These are phyloP conservation scores for Nematocida major DNA, from an alignment of 371 early-diverging fungal genomes.

Conservation along the genomic window DNA sequence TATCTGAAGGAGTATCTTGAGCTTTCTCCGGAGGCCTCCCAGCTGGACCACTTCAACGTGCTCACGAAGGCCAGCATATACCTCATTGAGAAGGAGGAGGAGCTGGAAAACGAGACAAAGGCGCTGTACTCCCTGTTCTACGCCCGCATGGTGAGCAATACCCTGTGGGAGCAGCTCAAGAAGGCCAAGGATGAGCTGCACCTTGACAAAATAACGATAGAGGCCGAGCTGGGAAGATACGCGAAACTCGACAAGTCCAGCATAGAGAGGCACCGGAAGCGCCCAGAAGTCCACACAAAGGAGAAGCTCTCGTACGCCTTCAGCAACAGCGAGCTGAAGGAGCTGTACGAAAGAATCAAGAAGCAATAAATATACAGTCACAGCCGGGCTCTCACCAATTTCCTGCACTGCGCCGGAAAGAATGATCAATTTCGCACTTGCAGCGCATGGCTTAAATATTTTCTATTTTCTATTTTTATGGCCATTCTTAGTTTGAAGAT, in stretches of 20 bases:
- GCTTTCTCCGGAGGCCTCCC: neutral
- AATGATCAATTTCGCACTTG: neutral
- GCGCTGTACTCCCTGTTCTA: slow-evolving; percentile 26
- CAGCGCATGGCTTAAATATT: neutral
- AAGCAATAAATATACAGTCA: too few relatives aligned
- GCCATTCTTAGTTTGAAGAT: slow-evolving; percentile 71
- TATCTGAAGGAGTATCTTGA: slow-evolving; percentile 41
- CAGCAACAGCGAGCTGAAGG: neutral
- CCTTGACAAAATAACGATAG: slow-evolving; percentile 35
- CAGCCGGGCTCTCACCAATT: too few relatives aligned
- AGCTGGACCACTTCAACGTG: slow-evolving; percentile 17
- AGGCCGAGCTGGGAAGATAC: slow-evolving; percentile 40
- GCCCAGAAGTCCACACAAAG: too few relatives aligned
- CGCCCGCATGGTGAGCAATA: slow-evolving; percentile 27
- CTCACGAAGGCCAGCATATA: slow-evolving; percentile 14
- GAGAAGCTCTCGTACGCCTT: too few relatives aligned
- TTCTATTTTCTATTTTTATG: slow-evolving; percentile 49
- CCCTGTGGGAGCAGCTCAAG: slow-evolving; percentile 27
- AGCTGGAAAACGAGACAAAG: slow-evolving; percentile 26
- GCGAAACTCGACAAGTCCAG: slow-evolving; percentile 19
- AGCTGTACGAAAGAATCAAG: neutral
- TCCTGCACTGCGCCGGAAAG: too few relatives aligned
- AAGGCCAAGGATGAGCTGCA: slow-evolving; percentile 27
- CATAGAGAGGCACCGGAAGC: too few relatives aligned
- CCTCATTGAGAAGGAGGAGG: slow-evolving; percentile 32